Base-by-base conservation (phyloP, 2,329 filamentous ascomycete genomes). In the Penicillium psychrosexuale region DNA sequence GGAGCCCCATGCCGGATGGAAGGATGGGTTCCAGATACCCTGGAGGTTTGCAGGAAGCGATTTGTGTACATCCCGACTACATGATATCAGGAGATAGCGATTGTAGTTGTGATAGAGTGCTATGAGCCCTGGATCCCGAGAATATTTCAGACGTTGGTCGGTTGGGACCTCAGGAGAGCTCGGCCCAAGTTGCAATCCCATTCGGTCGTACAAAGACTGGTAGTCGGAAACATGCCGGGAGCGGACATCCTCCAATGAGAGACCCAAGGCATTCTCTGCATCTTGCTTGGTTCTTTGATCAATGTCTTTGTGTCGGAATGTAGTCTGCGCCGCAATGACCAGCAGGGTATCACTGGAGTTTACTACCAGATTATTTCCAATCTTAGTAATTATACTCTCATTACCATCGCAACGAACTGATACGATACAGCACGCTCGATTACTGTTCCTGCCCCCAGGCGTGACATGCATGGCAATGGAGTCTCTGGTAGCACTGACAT, bases 1-100 rank as follows among this genome's bases (percentile, higher is more conserved):
- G 3, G 72, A 78, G 11, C 77, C 76, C 83, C 83, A 84, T 1
- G 78, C 76, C 2, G 76, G 71, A 2, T 64, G 62, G 3, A 81
- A 67, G 0, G 74, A 71, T 45, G 81, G 76, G 8, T 78, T 78
- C 83, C 83, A 85, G 19, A 77, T 75, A 0, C 83, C 82, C 63
- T 83, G 81, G 0, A 86, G 72, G 53, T 84, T 85, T 0, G 82
- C 74, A 0, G 83, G 82, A 0, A 85, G 72, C 0, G 77, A 74
- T 19, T 65, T 63, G 27, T 51, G 30, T 34, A 77, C 78, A 0
- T 72, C 66, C 3, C 83, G 75, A 3, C 80, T 82, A 0, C 80
- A 82, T 0, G 78, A 77, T 46, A 85, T 82, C 52, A 85, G 74
- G 0, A 85, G 72, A 50, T 84, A 78, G 7, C 80, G 76, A 5